Base-by-base conservation (phyloP, 1,284 basidiomycete genomes). In the Moesziomyces globuligerus region DNA sequence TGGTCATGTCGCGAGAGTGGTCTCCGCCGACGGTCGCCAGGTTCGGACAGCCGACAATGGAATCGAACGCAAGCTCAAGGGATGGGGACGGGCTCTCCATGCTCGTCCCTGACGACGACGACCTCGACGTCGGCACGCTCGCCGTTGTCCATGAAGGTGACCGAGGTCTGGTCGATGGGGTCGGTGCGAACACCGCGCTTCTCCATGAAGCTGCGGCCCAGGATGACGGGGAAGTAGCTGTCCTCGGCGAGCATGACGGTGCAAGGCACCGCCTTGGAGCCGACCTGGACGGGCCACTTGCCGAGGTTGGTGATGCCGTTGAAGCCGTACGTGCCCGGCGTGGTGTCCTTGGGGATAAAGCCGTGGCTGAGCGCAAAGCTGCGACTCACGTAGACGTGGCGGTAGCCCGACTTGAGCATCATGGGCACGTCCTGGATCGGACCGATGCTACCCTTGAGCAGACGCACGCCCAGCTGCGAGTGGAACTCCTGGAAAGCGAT, bases 361-460 rank as follows among this genome's bases (percentile, higher is more conserved):
- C 90, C 90, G 82, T 97, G 89, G 75, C 89, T 88, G 67, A 90
- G 85, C 0, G 95, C 96, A 81, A 98, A 98, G 80, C 90, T 90
- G 61, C 95, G 88, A 20, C 93, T 95, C 62, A 98, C 90, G 84
- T 98, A 98, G 52, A 98, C 94, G 78, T 95, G 90, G 24, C 92
- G 87, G 84, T 98, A 91, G 6, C 95, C 94, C n/a, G 88, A 87
- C 85, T 94, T 95, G 75, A 98, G 86, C 93, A 97, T 96, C 84
- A 85, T 85, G 24, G 84, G 81, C 17, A 85, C 84, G 53, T 92
- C 89, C 62, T 90, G 86, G 28, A 94, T 91, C 23, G 92, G 91
- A 0, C 94, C 95, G 61, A 98, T 92, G 74, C 88, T 90, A 13
- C 95, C 95, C 71, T 90, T 87, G 24, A 98, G 90, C 7, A 94